Percentiles rank a stretch among this genome's conserved stretches.
phyloP scores from a whole-genome alignment of 768 basidiomycete species.

The Filobasidium floriforme region DNA sequence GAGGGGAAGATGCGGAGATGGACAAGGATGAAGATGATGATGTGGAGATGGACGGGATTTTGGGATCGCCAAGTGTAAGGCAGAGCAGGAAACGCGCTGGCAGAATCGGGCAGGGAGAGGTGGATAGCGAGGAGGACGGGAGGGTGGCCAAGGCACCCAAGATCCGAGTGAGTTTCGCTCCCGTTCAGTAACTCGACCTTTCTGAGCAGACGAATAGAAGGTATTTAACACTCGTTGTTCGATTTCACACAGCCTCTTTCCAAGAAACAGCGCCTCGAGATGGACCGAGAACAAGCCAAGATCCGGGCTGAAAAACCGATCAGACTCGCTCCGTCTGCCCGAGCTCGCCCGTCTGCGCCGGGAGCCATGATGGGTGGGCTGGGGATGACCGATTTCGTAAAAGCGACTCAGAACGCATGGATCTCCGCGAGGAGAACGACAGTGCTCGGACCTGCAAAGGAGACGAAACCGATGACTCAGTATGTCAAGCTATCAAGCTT shows the following conservation, averaged over 20 bases:
- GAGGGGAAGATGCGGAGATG: too few species aligned
- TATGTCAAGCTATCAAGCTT: too few species aligned
- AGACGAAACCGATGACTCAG: too few species aligned
- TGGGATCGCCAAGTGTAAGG: too few species aligned
- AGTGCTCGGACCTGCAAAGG: too few species aligned
- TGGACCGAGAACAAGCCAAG: neutral
- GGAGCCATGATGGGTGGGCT: neutral
- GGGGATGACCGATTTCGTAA: neutral
- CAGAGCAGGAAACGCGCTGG: too few species aligned
- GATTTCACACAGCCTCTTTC: neutral
- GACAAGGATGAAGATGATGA: too few species aligned
- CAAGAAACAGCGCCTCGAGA: neutral
- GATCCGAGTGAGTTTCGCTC: conserved; percentile 3
- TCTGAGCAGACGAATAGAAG: neutral
- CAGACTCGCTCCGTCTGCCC: neutral
- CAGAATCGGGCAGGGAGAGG: too few species aligned
- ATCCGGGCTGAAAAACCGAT: neutral
- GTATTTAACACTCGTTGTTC: too few species aligned
- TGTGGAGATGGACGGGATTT: too few species aligned
- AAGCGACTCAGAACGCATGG: neutral
- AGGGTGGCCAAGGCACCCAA: neutral
- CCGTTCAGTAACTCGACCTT: neutral
- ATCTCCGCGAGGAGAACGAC: too few species aligned
- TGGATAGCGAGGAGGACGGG: neutral
- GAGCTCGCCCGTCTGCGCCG: neutral